Base-by-base conservation (phyloP, 1,284 basidiomycete species). In the Neolentinus lepideus region DNA sequence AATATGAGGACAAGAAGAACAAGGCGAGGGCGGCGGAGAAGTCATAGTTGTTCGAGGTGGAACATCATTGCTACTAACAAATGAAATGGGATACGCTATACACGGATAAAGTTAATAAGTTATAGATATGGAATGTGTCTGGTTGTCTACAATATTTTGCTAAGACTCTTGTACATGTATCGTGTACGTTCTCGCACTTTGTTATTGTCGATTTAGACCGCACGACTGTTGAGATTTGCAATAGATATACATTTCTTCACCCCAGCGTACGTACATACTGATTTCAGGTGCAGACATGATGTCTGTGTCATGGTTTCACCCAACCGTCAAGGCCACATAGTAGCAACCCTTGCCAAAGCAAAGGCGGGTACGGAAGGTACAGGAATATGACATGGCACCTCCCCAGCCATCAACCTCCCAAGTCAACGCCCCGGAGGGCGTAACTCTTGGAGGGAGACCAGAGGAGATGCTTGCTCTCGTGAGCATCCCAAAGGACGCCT, bases 301-400 rank as follows among this genome's bases (percentile, higher is more conserved):
- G 85, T 86, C 65, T 75, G 72, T 79, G 73, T 80, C 81, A 88
- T 88, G 85, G 85, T 87, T 85, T 85, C 63, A 80, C 83, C 80
- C 77, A 69, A 81, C 85, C 81, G 81, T 87, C 85, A 86, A 79
- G 58, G 82, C 79, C 77, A 85, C 84, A 78, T 85, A 87, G 83
- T 83, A 76, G 78, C 85, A 75, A 69, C 70, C 63, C 57, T 64
- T 64, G 61, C 66, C 54, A 19, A 33, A 63, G 60, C 55, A 59
- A 52, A 58, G 66, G 55, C 62, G 72, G 69, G 58, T 87, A 86
- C 81, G 79, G 83, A 77, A 80, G 78, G 81, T 83, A 76, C 72
- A 84, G 82, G 83, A 85, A 88, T 87, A 88, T 88, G 79, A 84
- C 79, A 80, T 79, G 75, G 74, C 75, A 65, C 64, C 63, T 62